Evolutionary conservation across 371 early-diverging fungal species (phyloP), one percentile per base, ranked within the genome.

Genomic region (Mortierella sp.): DNA sequence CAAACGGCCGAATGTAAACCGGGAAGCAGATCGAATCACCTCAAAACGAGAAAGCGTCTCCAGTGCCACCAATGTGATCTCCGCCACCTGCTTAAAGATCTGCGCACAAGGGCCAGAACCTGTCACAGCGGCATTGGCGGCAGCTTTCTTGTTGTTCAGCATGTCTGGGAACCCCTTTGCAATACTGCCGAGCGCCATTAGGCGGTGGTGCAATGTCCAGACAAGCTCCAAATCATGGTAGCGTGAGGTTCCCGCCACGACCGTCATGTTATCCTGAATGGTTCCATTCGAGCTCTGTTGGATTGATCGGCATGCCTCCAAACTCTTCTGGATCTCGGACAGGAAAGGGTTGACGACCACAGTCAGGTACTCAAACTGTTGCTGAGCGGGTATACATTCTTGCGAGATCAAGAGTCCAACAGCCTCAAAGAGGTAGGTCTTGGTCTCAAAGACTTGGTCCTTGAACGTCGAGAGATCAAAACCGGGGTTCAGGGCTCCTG

Each of bases 401-500:
- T 94, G 89, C 16, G 98, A 95, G 81, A 98, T 96, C 83, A 98
- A 88, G 76, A 94, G 90, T 34, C 98, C 98, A 72, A 95, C 97
- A 5, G 97, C 94, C 87, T 99, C 99, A 91, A 97, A 98, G 50
- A 98, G 84, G 84, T 95, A 97, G 45, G 96, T 84, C 88, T 98
- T 98, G 75, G 95, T 95, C 80, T 96, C 96, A 84, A 97, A 97
- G 28, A 90, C 87, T 38, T 91, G 90, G 50, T 92, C 90, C 63
- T 91, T 90, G 84, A 85, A 90, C 1, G 83, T 82, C 38, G 86
- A 80, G 24, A 89, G 42, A 60, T 83, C 83, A 63, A 84, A 84
- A 24, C 83, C 89, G 19, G 86, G 76, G 3, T 57, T 60, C 73
- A 87, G 70, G 54, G 73, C 48, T 11, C 80, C 73, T 13, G 94